Evolutionary conservation across 176 grass and related monocot genomes (phyloP).

Genomic region (Zea mays): DNA sequence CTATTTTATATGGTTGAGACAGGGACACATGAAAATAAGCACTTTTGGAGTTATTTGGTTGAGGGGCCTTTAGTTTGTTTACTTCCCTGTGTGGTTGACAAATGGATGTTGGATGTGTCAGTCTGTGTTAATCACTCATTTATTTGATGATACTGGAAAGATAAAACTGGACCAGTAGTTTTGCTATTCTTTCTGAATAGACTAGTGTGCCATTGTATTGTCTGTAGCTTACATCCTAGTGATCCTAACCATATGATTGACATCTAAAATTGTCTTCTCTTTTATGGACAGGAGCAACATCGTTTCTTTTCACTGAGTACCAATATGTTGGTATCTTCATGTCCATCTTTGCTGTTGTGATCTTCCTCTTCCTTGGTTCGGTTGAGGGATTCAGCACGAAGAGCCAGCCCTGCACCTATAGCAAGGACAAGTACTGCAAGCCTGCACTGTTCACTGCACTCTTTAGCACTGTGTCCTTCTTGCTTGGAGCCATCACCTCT

Average conservation of each 20-base stretch:
- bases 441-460: slow-evolving; percentile 69
- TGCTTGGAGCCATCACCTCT: slow-evolving; percentile 87
- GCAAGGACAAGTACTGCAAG: slow-evolving; percentile 67
- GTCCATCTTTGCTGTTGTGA: slow-evolving; percentile 46
- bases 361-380: slow-evolving; percentile 70
- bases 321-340: slow-evolving; percentile 71
- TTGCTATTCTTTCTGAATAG: not conserved
- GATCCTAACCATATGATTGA: slow-evolving; percentile 3
- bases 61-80: not conserved
- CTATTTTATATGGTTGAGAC: slow-evolving; percentile 28
- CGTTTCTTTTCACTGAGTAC: slow-evolving; percentile 63
- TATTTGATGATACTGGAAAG: slow-evolving; percentile 11
- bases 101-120: slow-evolving; percentile 14
- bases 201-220: not conserved
- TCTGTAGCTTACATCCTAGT: not conserved
- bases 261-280: slow-evolving; percentile 24
- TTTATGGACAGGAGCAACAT: slow-evolving; percentile 58
- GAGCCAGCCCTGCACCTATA: slow-evolving; percentile 65
- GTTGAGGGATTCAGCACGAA: slow-evolving; percentile 75
- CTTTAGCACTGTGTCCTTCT: slow-evolving; percentile 73
- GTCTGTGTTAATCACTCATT: not conserved
- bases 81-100: slow-evolving; percentile 10
- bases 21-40: not conserved
- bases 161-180: not conserved
- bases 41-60: slow-evolving; percentile 32